These are phyloP conservation scores for Neonectria neomacrospora DNA, from an alignment of 2,329 filamentous ascomycete genomes.

Conservation along the genomic window DNA sequence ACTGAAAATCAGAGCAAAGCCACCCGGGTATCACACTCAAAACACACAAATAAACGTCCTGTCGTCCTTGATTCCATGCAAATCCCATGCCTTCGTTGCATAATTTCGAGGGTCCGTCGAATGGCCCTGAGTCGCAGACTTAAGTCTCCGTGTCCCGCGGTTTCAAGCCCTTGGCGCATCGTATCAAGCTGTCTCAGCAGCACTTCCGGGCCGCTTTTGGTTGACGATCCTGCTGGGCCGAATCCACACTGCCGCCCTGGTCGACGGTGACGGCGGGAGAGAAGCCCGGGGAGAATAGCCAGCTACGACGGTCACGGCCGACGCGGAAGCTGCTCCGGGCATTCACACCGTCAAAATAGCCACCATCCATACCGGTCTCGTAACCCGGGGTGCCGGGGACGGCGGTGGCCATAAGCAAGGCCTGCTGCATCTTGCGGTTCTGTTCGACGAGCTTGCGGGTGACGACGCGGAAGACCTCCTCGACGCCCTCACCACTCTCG, in stretches of 20 bases:
- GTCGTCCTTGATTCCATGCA: conserved; percentile 6
- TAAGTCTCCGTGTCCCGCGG: conserved; percentile 6
- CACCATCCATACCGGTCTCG: conserved; percentile 56
- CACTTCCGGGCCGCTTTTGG: conserved; percentile 45
- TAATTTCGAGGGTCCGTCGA: conserved; percentile 9
- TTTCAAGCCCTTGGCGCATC: neutral
- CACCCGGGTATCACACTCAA: conserved; percentile 43
- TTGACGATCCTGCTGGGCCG: conserved; percentile 37
- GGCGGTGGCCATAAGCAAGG: conserved; percentile 65
- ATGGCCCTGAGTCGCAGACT: neutral
- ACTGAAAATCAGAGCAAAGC: conserved; percentile 23
- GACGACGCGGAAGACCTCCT: conserved; percentile 88
- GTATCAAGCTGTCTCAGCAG: conserved; percentile 39
- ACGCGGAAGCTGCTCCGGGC: conserved; percentile 65
- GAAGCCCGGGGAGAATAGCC: conserved; percentile 67
- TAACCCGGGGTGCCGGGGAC: conserved; percentile 61
- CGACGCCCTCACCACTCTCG: conserved; percentile 93
- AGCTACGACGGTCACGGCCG: conserved; percentile 67
- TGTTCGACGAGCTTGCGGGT: conserved; percentile 72
- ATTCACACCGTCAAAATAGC: conserved; percentile 64
- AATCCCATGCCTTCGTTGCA: neutral
- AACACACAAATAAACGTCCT: conserved; percentile 30
- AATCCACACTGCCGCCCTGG: conserved; percentile 50
- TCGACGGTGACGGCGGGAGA: conserved; percentile 63
- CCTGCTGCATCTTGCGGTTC: conserved; percentile 71